Evolutionary conservation across 2,329 filamentous ascomycete species (phyloP).

Genomic region (Penicillium frequentans): DNA sequence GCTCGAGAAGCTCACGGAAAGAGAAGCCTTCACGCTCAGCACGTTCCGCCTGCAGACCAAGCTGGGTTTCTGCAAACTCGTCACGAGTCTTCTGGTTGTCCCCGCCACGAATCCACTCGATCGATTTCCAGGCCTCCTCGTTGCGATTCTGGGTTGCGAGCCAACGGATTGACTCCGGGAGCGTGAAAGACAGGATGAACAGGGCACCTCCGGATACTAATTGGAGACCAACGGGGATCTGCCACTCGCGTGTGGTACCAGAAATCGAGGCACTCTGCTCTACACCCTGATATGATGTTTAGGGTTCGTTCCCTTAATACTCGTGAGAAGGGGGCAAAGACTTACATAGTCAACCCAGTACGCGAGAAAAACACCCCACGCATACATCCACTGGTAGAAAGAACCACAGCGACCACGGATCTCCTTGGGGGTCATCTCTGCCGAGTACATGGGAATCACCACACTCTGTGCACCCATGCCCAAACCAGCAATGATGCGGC

Average conservation of each 20-base stretch:
- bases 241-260: slow-evolving; percentile 46
- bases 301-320: slow-evolving; percentile 47
- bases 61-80: slow-evolving; percentile 53
- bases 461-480: slow-evolving; percentile 46
- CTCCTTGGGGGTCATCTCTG: slow-evolving; percentile 43
- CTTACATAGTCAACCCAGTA: slow-evolving; percentile 52
- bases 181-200: slow-evolving; percentile 50
- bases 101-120: slow-evolving; percentile 48
- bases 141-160: slow-evolving; percentile 38
- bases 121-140: slow-evolving; percentile 25
- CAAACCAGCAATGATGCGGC: slow-evolving; percentile 44
- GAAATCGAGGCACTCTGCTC: slow-evolving; percentile 43
- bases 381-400: slow-evolving; percentile 52
- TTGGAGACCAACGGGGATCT: slow-evolving; percentile 58
- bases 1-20: slow-evolving; percentile 44
- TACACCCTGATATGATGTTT: slow-evolving; percentile 48
- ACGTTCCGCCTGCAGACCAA: slow-evolving; percentile 45
- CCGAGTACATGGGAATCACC: slow-evolving; percentile 39
- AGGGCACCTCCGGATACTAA: slow-evolving; percentile 49
- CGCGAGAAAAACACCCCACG: slow-evolving; percentile 47
- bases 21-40: slow-evolving; percentile 44
- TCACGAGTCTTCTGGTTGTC: slow-evolving; percentile 34
- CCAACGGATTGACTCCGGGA: slow-evolving; percentile 65
- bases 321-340: slow-evolving; percentile 3
- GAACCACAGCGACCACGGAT: slow-evolving; percentile 47